Percentiles rank a stretch among this genome's conserved stretches.
Evolutionary conservation across 805 yeast genomes (phyloP).

Genomic region (Starmerella gropengiesseri): DNA sequence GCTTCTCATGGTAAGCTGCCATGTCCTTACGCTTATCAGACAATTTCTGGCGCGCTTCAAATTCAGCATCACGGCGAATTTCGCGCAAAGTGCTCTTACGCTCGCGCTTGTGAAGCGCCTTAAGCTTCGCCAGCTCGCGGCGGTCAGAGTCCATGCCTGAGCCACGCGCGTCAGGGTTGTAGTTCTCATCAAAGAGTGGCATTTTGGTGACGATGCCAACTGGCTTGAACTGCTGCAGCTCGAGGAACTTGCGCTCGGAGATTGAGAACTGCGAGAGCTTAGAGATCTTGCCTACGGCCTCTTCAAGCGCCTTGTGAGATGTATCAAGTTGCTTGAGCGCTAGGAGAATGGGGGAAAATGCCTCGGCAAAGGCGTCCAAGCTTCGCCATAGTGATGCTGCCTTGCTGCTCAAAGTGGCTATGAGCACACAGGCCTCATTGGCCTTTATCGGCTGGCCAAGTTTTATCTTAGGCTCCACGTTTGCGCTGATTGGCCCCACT

Average conservation of each 20-base stretch:
- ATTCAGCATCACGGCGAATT: constrained; percentile 76
- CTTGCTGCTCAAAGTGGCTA: constrained; percentile 11
- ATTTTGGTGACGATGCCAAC: constrained; percentile 72
- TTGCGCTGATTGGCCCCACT: neutral
- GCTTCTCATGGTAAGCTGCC: constrained; percentile 74
- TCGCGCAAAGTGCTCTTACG: constrained; percentile 80
- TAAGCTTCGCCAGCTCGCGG: constrained; percentile 73
- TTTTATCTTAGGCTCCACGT: neutral
- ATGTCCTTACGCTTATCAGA: constrained; percentile 64
- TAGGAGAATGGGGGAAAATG: constrained; percentile 22
- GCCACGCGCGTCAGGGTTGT: constrained; percentile 88
- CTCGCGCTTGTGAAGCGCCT: constrained; percentile 81
- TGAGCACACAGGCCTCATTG: constrained; percentile 13
- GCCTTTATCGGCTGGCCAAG: neutral
- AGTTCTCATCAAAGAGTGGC: constrained; percentile 91
- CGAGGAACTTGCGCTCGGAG: constrained; percentile 54
- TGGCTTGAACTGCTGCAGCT: constrained; percentile 73
- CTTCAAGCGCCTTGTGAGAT: constrained; percentile 17
- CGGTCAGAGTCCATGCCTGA: constrained; percentile 74
- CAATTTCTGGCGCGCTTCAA: constrained; percentile 77
- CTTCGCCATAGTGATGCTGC: constrained; percentile 28
- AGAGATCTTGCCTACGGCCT: constrained; percentile 31
- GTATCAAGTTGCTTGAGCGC: constrained; percentile 22
- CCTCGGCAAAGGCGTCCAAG: constrained; percentile 25
- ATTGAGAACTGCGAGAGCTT: constrained; percentile 33